A percentile compares a stretch with the other conserved stretches of the same genome.
Conservation (phyloP, 2,329 filamentous ascomycete genomes). For the Stachybotrys elegans region DNA sequence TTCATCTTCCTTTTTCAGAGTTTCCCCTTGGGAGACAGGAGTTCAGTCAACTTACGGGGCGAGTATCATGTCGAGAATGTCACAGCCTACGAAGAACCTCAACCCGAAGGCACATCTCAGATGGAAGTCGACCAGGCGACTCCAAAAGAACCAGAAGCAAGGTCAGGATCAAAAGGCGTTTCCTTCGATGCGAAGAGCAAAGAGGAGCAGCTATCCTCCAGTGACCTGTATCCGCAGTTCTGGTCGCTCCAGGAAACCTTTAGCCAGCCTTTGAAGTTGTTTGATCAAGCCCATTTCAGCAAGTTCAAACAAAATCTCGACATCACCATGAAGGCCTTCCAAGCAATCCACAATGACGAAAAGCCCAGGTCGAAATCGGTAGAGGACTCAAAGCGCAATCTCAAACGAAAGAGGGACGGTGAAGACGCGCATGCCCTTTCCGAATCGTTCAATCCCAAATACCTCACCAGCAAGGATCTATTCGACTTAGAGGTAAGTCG, state of each 20-base stretch:
- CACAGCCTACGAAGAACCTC: slow-evolving; percentile 64
- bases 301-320: slow-evolving; percentile 77
- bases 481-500: slow-evolving; percentile 81
- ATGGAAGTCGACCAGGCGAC: slow-evolving; percentile 61
- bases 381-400: slow-evolving; percentile 59
- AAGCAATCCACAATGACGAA: slow-evolving; percentile 44
- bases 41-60: slow-evolving; percentile 91
- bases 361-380: slow-evolving; percentile 43
- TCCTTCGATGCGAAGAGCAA: slow-evolving; percentile 36
- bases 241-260: slow-evolving; percentile 93
- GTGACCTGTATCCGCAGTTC: slow-evolving; percentile 82
- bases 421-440: slow-evolving; percentile 46
- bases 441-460: slow-evolving; percentile 83
- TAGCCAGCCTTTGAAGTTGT: slow-evolving; percentile 81
- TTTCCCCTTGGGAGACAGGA: slow-evolving; percentile 93
- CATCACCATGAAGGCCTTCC: slow-evolving; percentile 54
- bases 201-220: slow-evolving; percentile 56
- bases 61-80: slow-evolving; percentile 96
- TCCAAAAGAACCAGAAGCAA: slow-evolving; percentile 21
- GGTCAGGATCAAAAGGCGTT: slow-evolving; percentile 35
- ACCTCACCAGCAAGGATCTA: slow-evolving; percentile 92
- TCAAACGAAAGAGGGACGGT: slow-evolving; percentile 64
- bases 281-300: slow-evolving; percentile 65
- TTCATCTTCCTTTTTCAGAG: slow-evolving; percentile 99
- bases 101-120: slow-evolving; percentile 24